Evolutionary conservation across 768 basidiomycete genomes (phyloP).

Genomic region (Lactarius evosmus): DNA sequence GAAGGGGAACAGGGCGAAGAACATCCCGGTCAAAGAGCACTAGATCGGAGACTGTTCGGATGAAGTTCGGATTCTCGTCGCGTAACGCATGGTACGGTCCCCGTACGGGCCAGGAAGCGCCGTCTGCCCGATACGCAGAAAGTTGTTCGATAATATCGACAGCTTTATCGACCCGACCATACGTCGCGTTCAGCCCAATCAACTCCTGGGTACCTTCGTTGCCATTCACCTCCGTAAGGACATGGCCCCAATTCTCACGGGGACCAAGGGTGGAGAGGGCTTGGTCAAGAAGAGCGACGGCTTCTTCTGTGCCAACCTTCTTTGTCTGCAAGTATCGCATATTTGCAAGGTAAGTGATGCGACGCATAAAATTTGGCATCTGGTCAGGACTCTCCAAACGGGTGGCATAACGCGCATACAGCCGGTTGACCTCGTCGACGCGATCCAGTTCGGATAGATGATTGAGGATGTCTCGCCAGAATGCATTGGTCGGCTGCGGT

Average conservation of each 20-base stretch:
- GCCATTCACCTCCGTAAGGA: conserved; percentile 19
- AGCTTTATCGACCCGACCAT: conserved; percentile 30
- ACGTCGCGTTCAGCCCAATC: conserved; percentile 29
- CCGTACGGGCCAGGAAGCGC: conserved; percentile 12
- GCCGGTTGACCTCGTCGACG: conserved; percentile 52
- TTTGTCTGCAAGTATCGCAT: conserved; percentile 34
- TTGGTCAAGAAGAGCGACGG: conserved; percentile 31
- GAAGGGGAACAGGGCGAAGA: conserved; percentile 17
- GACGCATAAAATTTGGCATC: conserved; percentile 32
- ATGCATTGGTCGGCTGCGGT: conserved; percentile 48
- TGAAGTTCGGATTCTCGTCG: conserved; percentile 15
- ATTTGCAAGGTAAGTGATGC: conserved; percentile 47
- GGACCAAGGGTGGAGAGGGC: conserved; percentile 24
- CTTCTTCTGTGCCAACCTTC: conserved; percentile 11
- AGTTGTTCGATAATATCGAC: conserved; percentile 31
- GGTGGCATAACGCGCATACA: conserved; percentile 45
- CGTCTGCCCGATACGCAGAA: conserved; percentile 13
- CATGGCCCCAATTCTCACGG: not conserved
- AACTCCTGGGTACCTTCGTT: conserved; percentile 23
- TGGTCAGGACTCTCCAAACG: conserved; percentile 33
- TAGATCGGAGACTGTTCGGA: conserved; percentile 18
- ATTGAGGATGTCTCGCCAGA: conserved; percentile 62
- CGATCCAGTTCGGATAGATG: conserved; percentile 48
- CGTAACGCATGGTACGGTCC: not conserved
- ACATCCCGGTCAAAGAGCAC: conserved; percentile 22